Conservation (phyloP, 1,284 basidiomycete genomes). For the Wolfiporia cocos region DNA sequence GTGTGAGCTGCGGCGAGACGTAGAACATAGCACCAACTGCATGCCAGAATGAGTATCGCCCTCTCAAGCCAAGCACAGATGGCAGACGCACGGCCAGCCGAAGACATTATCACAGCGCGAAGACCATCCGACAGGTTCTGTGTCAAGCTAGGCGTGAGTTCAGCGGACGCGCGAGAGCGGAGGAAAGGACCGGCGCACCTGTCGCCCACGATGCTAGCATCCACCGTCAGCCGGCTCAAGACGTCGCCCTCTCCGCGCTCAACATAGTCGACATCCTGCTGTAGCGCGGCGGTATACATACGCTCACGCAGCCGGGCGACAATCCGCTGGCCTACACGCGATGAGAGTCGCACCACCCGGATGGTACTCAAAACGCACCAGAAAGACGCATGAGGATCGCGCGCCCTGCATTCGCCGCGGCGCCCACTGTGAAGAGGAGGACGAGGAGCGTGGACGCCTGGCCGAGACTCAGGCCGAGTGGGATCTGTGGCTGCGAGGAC, state of each 20-base stretch:
- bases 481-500: slow-evolving; percentile 64
- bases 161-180: neutral
- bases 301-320: slow-evolving; percentile 83
- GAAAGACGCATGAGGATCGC: slow-evolving; percentile 87
- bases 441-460: slow-evolving; percentile 78
- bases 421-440: slow-evolving; percentile 82
- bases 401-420: slow-evolving; percentile 82
- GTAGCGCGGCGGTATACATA: slow-evolving; percentile 77
- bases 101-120: slow-evolving; percentile 82
- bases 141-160: slow-evolving; percentile 57
- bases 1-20: slow-evolving; percentile 85
- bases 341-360: neutral
- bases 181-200: slow-evolving; percentile 41
- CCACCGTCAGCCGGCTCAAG: slow-evolving; percentile 85
- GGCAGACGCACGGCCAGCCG: slow-evolving; percentile 69
- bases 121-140: slow-evolving; percentile 91
- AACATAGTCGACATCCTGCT: slow-evolving; percentile 90
- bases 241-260: slow-evolving; percentile 94
- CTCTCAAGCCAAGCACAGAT: neutral
- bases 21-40: slow-evolving; percentile 96
- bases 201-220: slow-evolving; percentile 94
- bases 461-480: slow-evolving; percentile 71
- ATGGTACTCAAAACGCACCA: slow-evolving; percentile 33
- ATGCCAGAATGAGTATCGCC: neutral
- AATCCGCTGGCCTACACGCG: slow-evolving; percentile 85